Conservation (phyloP, 345 rosid genomes). For the Iberis pinnata region DNA sequence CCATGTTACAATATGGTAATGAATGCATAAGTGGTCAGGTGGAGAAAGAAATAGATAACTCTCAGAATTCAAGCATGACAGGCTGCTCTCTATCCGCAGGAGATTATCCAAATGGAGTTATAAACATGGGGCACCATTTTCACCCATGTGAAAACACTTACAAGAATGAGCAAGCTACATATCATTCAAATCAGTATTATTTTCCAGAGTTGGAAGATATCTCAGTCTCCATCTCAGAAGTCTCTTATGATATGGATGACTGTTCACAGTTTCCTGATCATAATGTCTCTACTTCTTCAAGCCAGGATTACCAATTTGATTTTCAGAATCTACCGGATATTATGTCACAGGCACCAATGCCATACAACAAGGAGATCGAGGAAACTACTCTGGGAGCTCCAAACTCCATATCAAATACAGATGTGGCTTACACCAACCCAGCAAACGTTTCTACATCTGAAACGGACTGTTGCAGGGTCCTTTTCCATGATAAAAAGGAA, state of each 20-base stretch:
- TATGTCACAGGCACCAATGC: conserved; percentile 39
- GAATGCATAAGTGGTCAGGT: conserved; percentile 38
- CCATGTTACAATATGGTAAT: conserved; percentile 45
- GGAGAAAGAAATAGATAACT: conserved; percentile 52
- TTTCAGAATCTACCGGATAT: conserved; percentile 43
- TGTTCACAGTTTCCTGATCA: conserved; percentile 47
- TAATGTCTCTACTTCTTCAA: conserved; percentile 36
- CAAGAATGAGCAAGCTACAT: conserved; percentile 50
- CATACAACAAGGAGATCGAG: conserved; percentile 37
- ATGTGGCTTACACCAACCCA: conserved; percentile 34
- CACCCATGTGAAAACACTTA: conserved; percentile 37
- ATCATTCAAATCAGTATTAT: conserved; percentile 53
- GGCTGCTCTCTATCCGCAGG: conserved; percentile 57
- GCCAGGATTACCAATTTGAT: conserved; percentile 45
- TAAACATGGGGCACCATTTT: conserved; percentile 38
- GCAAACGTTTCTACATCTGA: conserved; percentile 52
- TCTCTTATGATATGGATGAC: conserved; percentile 51
- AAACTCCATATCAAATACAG: conserved; percentile 36
- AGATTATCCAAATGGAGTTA: conserved; percentile 37
- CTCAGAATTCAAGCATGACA: conserved; percentile 49
- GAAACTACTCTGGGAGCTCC: conserved; percentile 36
- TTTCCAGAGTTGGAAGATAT: conserved; percentile 46
- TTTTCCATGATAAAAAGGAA: conserved; percentile 61
- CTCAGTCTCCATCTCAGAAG: conserved; percentile 53
- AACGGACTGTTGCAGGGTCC: conserved; percentile 74